Evolutionary conservation across 208 protist genomes (phyloP).

Genomic region (Naegleria gruberi): DNA sequence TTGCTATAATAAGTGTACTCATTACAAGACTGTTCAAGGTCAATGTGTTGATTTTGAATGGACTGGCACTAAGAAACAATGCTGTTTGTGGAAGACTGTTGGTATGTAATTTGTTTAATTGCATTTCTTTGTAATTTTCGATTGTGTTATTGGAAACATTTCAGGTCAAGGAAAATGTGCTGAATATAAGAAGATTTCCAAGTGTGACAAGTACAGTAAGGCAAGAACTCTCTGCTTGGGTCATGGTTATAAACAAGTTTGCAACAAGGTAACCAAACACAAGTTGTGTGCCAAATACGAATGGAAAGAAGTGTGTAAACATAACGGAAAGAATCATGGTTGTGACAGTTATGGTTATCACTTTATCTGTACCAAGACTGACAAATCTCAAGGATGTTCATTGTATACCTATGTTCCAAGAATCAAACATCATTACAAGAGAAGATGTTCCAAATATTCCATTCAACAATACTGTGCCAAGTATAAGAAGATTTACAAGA

Average conservation of each 20-base stretch:
- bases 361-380: neutral
- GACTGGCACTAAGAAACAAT: neutral
- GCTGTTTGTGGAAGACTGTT: neutral
- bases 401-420: neutral
- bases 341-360: neutral
- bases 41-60: neutral
- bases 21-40: neutral
- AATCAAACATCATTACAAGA: neutral
- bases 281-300: neutral
- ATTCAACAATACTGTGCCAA: neutral
- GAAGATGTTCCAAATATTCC: neutral
- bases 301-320: neutral
- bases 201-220: neutral
- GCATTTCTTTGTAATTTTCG: too few species aligned
- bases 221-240: neutral
- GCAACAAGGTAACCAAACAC: neutral
- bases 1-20: neutral
- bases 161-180: neutral
- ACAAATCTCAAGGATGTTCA: neutral
- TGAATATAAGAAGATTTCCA: neutral
- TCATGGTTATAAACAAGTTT: neutral
- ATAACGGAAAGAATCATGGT: neutral
- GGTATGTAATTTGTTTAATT: too few species aligned
- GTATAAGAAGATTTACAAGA: neutral
- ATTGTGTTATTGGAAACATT: too few species aligned